Evolutionary conservation across 2,329 filamentous ascomycete species (phyloP).

Genomic region (Xylaria arbuscula): DNA sequence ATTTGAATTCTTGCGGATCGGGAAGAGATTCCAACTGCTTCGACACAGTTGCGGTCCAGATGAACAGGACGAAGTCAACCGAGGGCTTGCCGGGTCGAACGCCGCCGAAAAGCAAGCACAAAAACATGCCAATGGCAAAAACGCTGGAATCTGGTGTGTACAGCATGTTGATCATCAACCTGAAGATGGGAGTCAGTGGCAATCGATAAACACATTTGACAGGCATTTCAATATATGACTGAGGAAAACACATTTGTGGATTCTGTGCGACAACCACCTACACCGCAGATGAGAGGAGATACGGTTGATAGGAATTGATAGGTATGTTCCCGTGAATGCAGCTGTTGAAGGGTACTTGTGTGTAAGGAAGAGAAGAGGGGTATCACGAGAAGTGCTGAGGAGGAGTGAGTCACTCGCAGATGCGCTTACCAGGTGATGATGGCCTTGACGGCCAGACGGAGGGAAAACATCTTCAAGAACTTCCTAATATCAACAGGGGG

Average conservation of each 20-base stretch:
- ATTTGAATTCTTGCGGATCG: neutral
- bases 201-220: neutral
- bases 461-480: neutral
- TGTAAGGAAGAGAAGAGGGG: neutral
- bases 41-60: neutral
- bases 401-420: neutral
- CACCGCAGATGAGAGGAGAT: neutral
- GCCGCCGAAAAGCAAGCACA: slow-evolving; percentile 7
- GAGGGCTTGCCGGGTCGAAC: neutral
- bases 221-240: neutral
- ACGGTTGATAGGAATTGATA: neutral
- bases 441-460: slow-evolving; percentile 9
- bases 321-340: neutral
- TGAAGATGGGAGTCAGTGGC: slow-evolving; percentile 14
- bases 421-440: slow-evolving; percentile 25
- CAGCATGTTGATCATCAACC: slow-evolving; percentile 26
- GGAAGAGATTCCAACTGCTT: slow-evolving; percentile 1
- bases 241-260: too few relatives aligned
- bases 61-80: slow-evolving; percentile 8
- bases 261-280: neutral
- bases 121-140: neutral
- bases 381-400: neutral
- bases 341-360: neutral
- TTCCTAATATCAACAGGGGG: too few relatives aligned
- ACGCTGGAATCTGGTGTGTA: neutral